Evolutionary conservation across 2,329 filamentous ascomycete species (phyloP).

Genomic region (Xylaria hypoxylon): DNA sequence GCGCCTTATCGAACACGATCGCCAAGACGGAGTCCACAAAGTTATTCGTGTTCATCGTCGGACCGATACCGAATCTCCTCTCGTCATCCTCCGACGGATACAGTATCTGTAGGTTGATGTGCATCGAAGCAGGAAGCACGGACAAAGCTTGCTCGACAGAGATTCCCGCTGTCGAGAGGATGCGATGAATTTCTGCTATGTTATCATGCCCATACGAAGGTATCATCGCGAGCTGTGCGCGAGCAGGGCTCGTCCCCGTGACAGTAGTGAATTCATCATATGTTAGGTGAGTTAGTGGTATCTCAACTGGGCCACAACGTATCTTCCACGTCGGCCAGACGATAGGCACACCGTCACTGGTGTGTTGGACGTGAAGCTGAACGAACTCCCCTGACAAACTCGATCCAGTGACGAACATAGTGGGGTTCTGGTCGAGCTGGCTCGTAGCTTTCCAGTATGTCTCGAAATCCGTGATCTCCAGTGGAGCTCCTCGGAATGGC

Average conservation of each 20-base stretch:
- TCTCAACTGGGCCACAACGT: slow-evolving; percentile 78
- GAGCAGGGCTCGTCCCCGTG: slow-evolving; percentile 58
- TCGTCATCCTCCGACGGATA: slow-evolving; percentile 85
- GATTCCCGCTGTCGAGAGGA: slow-evolving; percentile 81
- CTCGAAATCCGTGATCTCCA: slow-evolving; percentile 98
- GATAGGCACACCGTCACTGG: slow-evolving; percentile 86
- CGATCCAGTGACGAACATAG: slow-evolving; percentile 90
- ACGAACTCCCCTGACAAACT: slow-evolving; percentile 97
- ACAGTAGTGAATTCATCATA: slow-evolving; percentile 75
- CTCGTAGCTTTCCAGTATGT: slow-evolving; percentile 99
- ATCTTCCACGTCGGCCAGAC: slow-evolving; percentile 89
- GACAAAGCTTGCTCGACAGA: slow-evolving; percentile 81
- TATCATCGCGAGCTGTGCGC: slow-evolving; percentile 58
- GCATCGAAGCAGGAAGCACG: slow-evolving; percentile 80
- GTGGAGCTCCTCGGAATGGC: slow-evolving; percentile 88
- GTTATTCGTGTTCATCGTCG: slow-evolving; percentile 83
- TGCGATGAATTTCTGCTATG: slow-evolving; percentile 75
- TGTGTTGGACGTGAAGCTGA: slow-evolving; percentile 90
- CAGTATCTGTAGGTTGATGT: slow-evolving; percentile 91
- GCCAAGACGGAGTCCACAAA: slow-evolving; percentile 86
- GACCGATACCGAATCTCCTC: slow-evolving; percentile 74
- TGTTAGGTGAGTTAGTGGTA: slow-evolving; percentile 83
- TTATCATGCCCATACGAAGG: slow-evolving; percentile 61
- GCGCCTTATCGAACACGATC: slow-evolving; percentile 91
- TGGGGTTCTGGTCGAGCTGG: slow-evolving; percentile 86